Evolutionary conservation across 2,329 filamentous ascomycete genomes (phyloP).

Genomic region (Trichoderma sp.): DNA sequence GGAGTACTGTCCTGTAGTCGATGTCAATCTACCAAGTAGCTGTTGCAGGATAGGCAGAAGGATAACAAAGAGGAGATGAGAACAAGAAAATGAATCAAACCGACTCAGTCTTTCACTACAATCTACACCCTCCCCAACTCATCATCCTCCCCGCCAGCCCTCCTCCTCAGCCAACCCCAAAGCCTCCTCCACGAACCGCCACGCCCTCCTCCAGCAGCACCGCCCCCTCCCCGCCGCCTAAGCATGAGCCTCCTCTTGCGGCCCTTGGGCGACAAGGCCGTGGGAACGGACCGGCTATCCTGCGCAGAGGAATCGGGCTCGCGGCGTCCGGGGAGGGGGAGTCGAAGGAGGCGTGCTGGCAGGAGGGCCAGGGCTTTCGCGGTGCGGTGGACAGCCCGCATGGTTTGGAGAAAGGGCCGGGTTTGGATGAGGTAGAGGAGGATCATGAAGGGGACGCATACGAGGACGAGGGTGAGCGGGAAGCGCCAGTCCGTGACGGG

Average conservation of each 20-base stretch:
- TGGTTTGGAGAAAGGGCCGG: conserved; percentile 40
- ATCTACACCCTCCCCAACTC: conserved; percentile 24
- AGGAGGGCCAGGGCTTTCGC: neutral
- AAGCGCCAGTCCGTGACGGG: conserved; percentile 50
- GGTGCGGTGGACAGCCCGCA: conserved; percentile 30
- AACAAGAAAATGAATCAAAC: no score
- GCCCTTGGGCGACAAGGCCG: conserved; percentile 15
- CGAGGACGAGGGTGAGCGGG: conserved; percentile 65
- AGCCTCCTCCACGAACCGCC: neutral
- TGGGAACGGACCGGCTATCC: conserved; percentile 5
- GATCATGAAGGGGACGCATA: conserved; percentile 55
- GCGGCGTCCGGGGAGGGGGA: neutral
- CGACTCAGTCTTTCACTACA: no score
- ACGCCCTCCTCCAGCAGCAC: neutral
- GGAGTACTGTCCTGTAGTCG: no score
- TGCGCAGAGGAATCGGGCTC: conserved; percentile 4
- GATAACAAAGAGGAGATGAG: no score
- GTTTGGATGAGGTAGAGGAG: conserved; percentile 52
- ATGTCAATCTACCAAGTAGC: no score
- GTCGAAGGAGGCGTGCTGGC: neutral
- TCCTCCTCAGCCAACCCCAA: conserved; percentile 22
- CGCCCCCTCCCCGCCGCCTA: conserved; percentile 20
- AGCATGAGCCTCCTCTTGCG: conserved; percentile 32
- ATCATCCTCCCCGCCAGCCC: conserved; percentile 1
- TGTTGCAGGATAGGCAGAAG: no score